Evolutionary conservation across 805 yeast genomes (phyloP).

Genomic region (Kodamaea restingae): DNA sequence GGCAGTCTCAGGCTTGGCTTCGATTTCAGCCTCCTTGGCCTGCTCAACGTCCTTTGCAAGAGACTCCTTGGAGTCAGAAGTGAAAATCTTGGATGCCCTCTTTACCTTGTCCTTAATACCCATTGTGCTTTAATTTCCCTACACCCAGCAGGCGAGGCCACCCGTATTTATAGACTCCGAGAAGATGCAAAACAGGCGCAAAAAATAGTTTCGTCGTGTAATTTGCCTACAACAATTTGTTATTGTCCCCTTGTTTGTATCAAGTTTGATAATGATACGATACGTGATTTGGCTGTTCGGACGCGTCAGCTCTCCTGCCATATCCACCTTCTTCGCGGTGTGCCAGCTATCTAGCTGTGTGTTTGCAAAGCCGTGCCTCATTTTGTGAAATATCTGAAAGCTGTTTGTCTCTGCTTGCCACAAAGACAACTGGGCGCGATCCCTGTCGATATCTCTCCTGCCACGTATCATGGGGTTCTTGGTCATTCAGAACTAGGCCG

Average conservation of each 20-base stretch:
- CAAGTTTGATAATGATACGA: neutral
- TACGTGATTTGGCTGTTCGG: neutral
- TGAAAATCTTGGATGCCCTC: constrained; percentile 36
- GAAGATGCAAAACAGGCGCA: neutral
- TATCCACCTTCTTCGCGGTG: no score
- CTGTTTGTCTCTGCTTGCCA: neutral
- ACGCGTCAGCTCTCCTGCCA: neutral
- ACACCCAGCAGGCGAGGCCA: constrained; percentile 1
- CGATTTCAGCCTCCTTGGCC: constrained; percentile 7
- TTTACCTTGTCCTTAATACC: constrained; percentile 36
- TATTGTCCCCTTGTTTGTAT: constrained; percentile 1
- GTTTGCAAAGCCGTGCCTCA: no score
- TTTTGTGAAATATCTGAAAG: no score
- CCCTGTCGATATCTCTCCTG: no score
- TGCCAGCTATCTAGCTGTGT: no score
- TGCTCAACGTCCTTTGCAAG: constrained; percentile 12
- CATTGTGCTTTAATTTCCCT: constrained; percentile 17
- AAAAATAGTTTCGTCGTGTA: constrained; percentile 9
- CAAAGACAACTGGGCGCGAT: neutral
- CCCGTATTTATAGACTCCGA: constrained; percentile 7
- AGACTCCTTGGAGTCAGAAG: constrained; percentile 24
- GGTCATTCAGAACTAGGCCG: neutral
- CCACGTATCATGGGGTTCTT: neutral
- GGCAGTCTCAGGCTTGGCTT: constrained; percentile 3
- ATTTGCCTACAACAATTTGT: constrained; percentile 2